Base-by-base conservation (phyloP, 176 grass and related monocot genomes). In the Themeda triandra region DNA sequence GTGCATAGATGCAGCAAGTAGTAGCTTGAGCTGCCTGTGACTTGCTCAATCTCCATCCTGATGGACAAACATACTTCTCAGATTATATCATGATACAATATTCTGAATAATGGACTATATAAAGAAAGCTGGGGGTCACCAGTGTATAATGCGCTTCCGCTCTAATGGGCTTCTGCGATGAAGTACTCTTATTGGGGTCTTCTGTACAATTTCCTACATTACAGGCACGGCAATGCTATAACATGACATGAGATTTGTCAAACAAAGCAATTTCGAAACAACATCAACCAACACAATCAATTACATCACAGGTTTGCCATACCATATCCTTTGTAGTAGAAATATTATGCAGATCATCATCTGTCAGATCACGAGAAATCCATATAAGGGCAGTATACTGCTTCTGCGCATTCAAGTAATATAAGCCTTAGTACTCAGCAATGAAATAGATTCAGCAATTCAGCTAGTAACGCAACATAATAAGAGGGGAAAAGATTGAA, bases 311-410 rank as follows among this genome's bases (percentile, higher is more conserved):
- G 35, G 41, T 60, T 33, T 28, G 33, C 33, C 41, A 37, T 83
- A 94, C 93, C 96, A 92, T 87, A 71, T 98, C 83, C 44, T 89
- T 89, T 18, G 54, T 51, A 90, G 48, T 79, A 64, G 93, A 82
- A 58, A 98, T 91, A 72, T 68, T 91, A 25, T 77, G 73, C 48
- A 87, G 44, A 75, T 98, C 96, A 80, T 88, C 84, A 62, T 93
- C 89, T 4, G 64, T 83, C 74, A 94, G 66, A 67, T 90, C 64
- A 67, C 83, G 75, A 83, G 93, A 93, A 80, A 91, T 95, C 96
- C 96, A 98, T 66, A 98, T 89, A 69, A 95, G 91, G 64, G 96
- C 96, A 87, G 91, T 86, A 85, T 98, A 98, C 81, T 98, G 87
- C 74, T 98, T 98, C 91, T 98, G 84, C 8, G 35, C 9, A 69